Evolutionary conservation across 2,329 filamentous ascomycete genomes (phyloP), one percentile per base, ranked within the genome.

Genomic region (Neonectria punicea): DNA sequence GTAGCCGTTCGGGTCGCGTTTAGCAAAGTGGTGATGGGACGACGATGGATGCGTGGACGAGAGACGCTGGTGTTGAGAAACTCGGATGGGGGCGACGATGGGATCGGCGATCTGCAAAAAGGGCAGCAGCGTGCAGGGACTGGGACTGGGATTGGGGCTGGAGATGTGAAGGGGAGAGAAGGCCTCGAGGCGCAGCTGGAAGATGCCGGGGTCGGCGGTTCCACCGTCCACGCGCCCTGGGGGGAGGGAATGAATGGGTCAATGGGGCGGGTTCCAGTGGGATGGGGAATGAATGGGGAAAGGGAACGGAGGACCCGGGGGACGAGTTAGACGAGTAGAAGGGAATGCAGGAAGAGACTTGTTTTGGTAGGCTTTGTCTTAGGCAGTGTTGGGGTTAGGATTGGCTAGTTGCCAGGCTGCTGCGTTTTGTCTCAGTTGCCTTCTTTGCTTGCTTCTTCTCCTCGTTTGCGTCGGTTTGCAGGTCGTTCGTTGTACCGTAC

Each of bases 21-120:
- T 56, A 25, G 28, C 36, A 49, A 16, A 14, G 43, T 47, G 20
- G 30, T 32, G 51, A 28, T 43, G 36, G 9, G 2, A 51, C 49
- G 30, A 51, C 5, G 25, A 25, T 6, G 8, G 49, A 32, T 5
- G 49, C 9, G 10, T 34, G 28, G 56, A 32, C 46, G 51, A 25
- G 25, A 54, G 61, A 14, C 30, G n/a, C 34, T 20, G 41, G 56
- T 46, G 61, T 20, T 64, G 54, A 47, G 49, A 55, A 28, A 55
- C 43, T 51, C 44, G 36, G 50, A 51, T 34, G 44, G 44, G 43
- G 55, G 54, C 39, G 53, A 64, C 51, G 43, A 46, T 30, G 47
- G 36, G 55, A 64, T 59, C 55, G 61, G 56, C 49, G 61, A 64
- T 64, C 61, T 56, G 61, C 61, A 53, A 47, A 18, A 56, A 49